phyloP scores from a whole-genome alignment of 1,284 basidiomycete genomes.

The Trametes hirsuta region DNA sequence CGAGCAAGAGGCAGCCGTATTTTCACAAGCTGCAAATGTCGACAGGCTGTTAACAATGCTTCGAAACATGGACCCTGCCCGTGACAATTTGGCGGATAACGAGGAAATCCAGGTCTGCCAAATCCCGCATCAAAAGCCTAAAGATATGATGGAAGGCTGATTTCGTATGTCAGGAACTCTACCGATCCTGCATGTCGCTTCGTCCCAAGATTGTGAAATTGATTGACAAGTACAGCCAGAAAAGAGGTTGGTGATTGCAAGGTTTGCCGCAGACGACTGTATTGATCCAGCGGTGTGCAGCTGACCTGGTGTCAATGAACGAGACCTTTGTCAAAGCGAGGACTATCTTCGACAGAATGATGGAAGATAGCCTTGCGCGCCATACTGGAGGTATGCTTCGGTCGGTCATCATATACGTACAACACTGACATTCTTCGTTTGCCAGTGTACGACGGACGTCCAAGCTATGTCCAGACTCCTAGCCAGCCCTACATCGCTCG shows the following conservation, averaged over 20 bases:
- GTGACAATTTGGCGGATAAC: slow-evolving; percentile 89
- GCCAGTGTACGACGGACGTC: slow-evolving; percentile 36
- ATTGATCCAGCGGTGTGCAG: slow-evolving; percentile 40
- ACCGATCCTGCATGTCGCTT: slow-evolving; percentile 86
- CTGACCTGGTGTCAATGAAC: slow-evolving; percentile 88
- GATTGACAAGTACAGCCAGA: slow-evolving; percentile 98
- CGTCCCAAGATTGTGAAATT: slow-evolving; percentile 95
- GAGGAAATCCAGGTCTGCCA: slow-evolving; percentile 85
- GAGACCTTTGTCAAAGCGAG: slow-evolving; percentile 86
- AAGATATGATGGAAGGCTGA: background rate
- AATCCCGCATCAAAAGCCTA: no score
- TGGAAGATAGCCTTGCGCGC: slow-evolving; percentile 85
- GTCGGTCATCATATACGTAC: background rate
- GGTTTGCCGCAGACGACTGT: background rate
- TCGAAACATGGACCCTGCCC: slow-evolving; percentile 73
- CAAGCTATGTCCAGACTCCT: slow-evolving; percentile 30
- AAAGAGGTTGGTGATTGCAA: slow-evolving; percentile 59
- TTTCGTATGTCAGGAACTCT: slow-evolving; percentile 68
- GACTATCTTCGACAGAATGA: slow-evolving; percentile 86
- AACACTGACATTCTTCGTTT: background rate
- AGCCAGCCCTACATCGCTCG: slow-evolving; percentile 31
- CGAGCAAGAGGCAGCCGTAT: slow-evolving; percentile 88
- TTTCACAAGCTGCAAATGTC: slow-evolving; percentile 84
- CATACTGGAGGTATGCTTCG: slow-evolving; percentile 58
- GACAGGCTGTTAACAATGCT: slow-evolving; percentile 87